Conservation (phyloP, 768 basidiomycete species). For the Inosperma sp. region DNA sequence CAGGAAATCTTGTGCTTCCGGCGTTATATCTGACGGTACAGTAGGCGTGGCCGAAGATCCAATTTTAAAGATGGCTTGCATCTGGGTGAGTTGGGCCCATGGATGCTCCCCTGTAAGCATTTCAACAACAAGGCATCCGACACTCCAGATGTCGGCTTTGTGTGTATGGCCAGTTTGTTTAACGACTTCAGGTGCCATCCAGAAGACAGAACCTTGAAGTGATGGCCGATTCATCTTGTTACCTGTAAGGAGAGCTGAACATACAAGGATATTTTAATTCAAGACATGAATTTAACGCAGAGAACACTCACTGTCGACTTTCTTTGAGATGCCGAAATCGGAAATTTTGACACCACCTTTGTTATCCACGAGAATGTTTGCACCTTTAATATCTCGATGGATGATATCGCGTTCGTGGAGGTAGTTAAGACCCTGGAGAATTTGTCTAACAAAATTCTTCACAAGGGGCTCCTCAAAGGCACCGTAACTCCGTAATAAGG, state of each 20-base stretch:
- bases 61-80: conserved; percentile 99
- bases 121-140: conserved; percentile 91
- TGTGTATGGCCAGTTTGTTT: conserved; percentile 89
- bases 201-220: conserved; percentile 95
- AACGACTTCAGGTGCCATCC: conserved; percentile 99
- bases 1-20: conserved; percentile 85
- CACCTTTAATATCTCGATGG: conserved; percentile 98
- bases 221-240: conserved; percentile 85
- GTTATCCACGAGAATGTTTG: conserved; percentile 97
- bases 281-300: not conserved
- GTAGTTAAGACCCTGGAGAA: conserved; percentile 82
- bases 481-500: conserved; percentile 83
- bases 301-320: conserved; percentile 78
- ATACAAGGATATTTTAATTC: not conserved
- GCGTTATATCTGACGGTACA: conserved; percentile 87
- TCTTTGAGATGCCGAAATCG: conserved; percentile 96
- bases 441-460: conserved; percentile 89
- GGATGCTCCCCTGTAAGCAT: conserved; percentile 97
- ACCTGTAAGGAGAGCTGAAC: conserved; percentile 44
- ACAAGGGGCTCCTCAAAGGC: conserved; percentile 92
- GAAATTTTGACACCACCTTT: conserved; percentile 97
- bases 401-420: conserved; percentile 93
- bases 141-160: conserved; percentile 96
- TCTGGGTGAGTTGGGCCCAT: conserved; percentile 93
- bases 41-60: conserved; percentile 84